Percentiles rank a stretch among this genome's conserved stretches.
phyloP scores from a whole-genome alignment of 2,329 filamentous ascomycete species.

The Pezicula carpinea region DNA sequence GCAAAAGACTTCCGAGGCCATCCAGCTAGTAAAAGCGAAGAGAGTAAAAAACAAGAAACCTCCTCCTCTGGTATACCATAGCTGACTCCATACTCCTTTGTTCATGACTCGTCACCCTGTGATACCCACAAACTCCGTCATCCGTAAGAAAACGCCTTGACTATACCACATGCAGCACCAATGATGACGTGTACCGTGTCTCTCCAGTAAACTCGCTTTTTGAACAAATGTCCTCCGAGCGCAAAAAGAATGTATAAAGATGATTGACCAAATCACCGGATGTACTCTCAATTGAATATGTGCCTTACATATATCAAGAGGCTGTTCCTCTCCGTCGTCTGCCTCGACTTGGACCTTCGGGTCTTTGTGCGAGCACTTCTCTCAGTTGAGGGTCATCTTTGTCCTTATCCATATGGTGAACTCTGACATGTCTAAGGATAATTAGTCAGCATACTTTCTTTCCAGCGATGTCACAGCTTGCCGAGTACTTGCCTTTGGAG shows the following conservation, averaged over 20 bases:
- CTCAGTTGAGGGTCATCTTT: constrained; percentile 80
- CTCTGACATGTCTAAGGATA: constrained; percentile 72
- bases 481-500: constrained; percentile 68
- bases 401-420: constrained; percentile 85
- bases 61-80: constrained; percentile 14
- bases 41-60: constrained; percentile 1
- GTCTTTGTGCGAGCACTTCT: constrained; percentile 79
- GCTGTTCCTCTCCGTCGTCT: constrained; percentile 2
- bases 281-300: too few species aligned
- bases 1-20: not conserved
- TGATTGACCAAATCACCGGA: too few species aligned
- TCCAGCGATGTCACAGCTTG: not conserved
- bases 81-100: constrained; percentile 9
- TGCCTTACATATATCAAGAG: not conserved
- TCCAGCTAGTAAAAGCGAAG: not conserved
- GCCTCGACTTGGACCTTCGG: constrained; percentile 78
- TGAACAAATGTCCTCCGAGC: too few species aligned
- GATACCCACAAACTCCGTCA: not conserved
- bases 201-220: too few species aligned
- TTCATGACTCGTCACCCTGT: constrained; percentile 7
- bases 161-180: constrained; percentile 1
- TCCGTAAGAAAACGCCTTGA: too few species aligned
- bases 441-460: constrained; percentile 3
- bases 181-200: not conserved
- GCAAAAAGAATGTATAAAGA: too few species aligned